Base-by-base conservation (phyloP, 768 basidiomycete genomes). In the Termitomyces titanicus region DNA sequence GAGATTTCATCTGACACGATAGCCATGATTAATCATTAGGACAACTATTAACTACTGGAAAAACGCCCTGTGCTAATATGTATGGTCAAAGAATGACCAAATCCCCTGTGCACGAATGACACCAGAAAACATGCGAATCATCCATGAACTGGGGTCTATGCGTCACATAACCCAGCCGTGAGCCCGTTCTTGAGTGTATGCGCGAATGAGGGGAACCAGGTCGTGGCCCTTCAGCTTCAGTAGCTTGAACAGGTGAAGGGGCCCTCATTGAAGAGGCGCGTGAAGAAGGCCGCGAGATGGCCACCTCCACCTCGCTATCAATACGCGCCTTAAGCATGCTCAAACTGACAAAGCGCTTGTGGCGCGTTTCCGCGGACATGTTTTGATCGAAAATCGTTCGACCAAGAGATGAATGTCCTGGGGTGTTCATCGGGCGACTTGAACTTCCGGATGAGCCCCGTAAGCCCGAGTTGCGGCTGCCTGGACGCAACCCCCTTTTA, bases 251-350 rank as follows among this genome's bases (percentile, higher is more conserved):
- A 22, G 81, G 81, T 35, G 85, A 86, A 50, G 85, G 70, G 13
- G 78, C 74, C 47, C 84, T 56, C 3, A 57, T 45, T 20, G 60
- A 63, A 12, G 64, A 65, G 17, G 62, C 60, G 20, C 62, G 74
- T 18, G 82, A 83, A 3, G 78, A 72, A 2, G 82, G 76, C 31
- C 73, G 74, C 35, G 73, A 70, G 15, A 72, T 57, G 22, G 71
- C 70, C 2, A 72, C 71, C 15, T 79, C 82, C 18, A 79, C 72
- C 69, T 94, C 92, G 66, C 89, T 88, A 57, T 93, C 89, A 62
- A 94, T 94, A 42, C 92, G 84, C 20, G 90, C 92, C 65, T 92
- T 93, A 48, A 95, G 82, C 89, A 95, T 94, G 69, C 86, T 84
- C 61, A 94, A 70, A 70, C 89, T 91, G 62, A 92, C 84, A 62